phyloP scores from a whole-genome alignment of 495 filamentous ascomycete genomes.

The Friedmanniomyces simplex region DNA sequence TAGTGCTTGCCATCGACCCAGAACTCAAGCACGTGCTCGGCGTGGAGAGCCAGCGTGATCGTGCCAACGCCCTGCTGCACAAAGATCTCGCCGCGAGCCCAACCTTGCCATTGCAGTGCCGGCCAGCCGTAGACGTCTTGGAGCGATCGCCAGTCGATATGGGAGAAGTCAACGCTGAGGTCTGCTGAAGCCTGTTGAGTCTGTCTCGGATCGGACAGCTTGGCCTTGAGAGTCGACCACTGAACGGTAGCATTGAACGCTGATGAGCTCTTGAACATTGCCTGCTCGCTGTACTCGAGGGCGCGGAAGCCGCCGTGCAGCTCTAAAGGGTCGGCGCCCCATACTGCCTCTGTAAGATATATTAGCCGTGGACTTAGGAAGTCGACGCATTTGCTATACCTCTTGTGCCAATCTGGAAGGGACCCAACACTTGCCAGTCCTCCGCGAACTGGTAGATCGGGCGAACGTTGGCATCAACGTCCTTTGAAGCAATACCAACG shows the following conservation, averaged over 20 bases:
- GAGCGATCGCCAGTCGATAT: conserved; percentile 42
- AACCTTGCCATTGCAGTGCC: conserved; percentile 49
- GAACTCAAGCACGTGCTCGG: conserved; percentile 40
- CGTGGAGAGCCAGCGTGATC: conserved; percentile 35
- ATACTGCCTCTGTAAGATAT: conserved; percentile 40
- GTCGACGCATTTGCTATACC: conserved; percentile 31
- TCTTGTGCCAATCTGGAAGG: conserved; percentile 52
- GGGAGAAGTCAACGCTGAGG: conserved; percentile 37
- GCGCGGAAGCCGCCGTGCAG: conserved; percentile 41
- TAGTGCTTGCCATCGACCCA: conserved; percentile 40
- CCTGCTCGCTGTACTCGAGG: conserved; percentile 32
- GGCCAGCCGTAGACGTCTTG: conserved; percentile 51
- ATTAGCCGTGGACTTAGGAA: neutral
- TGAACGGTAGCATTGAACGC: conserved; percentile 38
- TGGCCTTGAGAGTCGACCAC: conserved; percentile 34
- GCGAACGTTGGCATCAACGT: neutral
- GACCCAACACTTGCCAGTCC: conserved; percentile 46
- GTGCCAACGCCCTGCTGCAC: conserved; percentile 23
- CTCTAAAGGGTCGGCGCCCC: conserved; percentile 52
- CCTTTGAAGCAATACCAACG: neutral
- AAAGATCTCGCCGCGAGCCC: conserved; percentile 42
- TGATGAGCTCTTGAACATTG: conserved; percentile 40
- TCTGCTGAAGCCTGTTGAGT: conserved; percentile 5
- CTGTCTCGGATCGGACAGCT: conserved; percentile 1
- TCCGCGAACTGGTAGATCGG: conserved; percentile 25